Percentiles rank a stretch among this genome's conserved stretches.
These are phyloP conservation scores for Phytopythium ostracodes DNA, from an alignment of 352 stramenopile species.

Conservation along the genomic window DNA sequence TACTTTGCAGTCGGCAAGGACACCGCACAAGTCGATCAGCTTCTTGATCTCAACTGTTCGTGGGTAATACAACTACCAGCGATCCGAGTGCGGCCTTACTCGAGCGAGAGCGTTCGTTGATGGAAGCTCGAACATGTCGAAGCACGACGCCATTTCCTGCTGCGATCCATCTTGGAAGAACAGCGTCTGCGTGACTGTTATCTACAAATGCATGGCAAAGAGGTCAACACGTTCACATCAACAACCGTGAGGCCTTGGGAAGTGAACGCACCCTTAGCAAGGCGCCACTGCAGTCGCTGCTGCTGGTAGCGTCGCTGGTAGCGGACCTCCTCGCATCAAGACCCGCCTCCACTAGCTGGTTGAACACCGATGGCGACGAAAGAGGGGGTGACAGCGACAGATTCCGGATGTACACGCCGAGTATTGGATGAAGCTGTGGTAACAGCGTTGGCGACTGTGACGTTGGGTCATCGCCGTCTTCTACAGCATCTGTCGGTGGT, in stretches of 20 bases:
- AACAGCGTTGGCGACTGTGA: slow-evolving; percentile 15
- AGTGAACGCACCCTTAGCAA: slow-evolving; percentile 31
- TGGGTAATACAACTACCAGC: no score
- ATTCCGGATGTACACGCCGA: slow-evolving; percentile 26
- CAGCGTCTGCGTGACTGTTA: slow-evolving; percentile 41
- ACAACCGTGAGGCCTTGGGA: background rate
- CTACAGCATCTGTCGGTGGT: background rate
- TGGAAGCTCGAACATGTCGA: slow-evolving; percentile 45
- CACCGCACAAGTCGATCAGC: background rate
- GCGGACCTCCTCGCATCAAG: slow-evolving; percentile 15
- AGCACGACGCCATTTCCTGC: slow-evolving; percentile 37
- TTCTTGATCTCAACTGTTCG: background rate
- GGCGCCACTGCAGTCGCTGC: slow-evolving; percentile 18
- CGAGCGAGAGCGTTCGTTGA: slow-evolving; percentile 42
- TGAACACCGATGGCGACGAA: slow-evolving; percentile 15
- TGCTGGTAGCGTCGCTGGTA: background rate
- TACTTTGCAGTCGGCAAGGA: slow-evolving; percentile 1
- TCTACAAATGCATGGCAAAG: slow-evolving; percentile 8
- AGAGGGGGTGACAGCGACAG: slow-evolving; percentile 26
- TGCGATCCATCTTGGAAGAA: slow-evolving; percentile 22
- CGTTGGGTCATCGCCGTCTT: background rate
- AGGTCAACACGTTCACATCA: background rate
- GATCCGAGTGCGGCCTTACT: no score
- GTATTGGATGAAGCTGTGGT: background rate
- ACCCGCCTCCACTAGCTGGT: slow-evolving; percentile 24